Evolutionary conservation across 441 rosid genomes (phyloP).

Genomic region (Flueggea neowawraea): DNA sequence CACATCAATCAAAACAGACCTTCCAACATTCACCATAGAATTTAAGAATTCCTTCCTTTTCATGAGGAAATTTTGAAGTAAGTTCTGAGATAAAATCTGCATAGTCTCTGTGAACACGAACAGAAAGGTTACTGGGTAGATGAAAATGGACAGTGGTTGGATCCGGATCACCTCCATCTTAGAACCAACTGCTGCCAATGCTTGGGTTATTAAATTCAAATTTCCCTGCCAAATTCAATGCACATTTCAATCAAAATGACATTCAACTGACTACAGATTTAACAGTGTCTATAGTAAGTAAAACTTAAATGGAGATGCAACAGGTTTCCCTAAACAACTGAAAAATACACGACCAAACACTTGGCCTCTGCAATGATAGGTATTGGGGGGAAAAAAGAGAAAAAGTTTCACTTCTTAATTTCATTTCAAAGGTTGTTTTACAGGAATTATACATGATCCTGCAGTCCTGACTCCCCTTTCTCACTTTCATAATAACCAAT

Average conservation of each 20-base stretch:
- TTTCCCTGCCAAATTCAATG: slow-evolving; percentile 65
- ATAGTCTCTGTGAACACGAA: slow-evolving; percentile 75
- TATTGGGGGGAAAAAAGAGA: too few relatives aligned
- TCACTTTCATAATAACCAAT: too few relatives aligned
- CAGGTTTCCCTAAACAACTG: too few relatives aligned
- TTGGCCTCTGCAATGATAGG: too few relatives aligned
- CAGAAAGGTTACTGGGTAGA: slow-evolving; percentile 73
- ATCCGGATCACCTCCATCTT: slow-evolving; percentile 89
- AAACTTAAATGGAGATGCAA: not conserved
- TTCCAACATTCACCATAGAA: slow-evolving; percentile 94
- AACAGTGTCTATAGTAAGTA: not conserved
- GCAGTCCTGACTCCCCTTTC: too few relatives aligned
- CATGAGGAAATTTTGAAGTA: slow-evolving; percentile 71
- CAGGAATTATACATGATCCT: too few relatives aligned
- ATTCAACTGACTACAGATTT: not conserved
- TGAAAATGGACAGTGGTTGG: slow-evolving; percentile 96
- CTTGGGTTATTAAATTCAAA: slow-evolving; percentile 84
- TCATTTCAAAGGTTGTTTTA: too few relatives aligned
- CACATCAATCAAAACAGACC: slow-evolving; percentile 48
- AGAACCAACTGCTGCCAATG: slow-evolving; percentile 88
- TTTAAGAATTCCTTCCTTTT: slow-evolving; percentile 76
- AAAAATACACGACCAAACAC: too few relatives aligned
- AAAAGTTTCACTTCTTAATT: too few relatives aligned
- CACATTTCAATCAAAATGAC: slow-evolving; percentile 8
- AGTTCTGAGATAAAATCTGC: slow-evolving; percentile 61